Evolutionary conservation across 441 rosid species (phyloP).

Genomic region (Corymbia calophylla): DNA sequence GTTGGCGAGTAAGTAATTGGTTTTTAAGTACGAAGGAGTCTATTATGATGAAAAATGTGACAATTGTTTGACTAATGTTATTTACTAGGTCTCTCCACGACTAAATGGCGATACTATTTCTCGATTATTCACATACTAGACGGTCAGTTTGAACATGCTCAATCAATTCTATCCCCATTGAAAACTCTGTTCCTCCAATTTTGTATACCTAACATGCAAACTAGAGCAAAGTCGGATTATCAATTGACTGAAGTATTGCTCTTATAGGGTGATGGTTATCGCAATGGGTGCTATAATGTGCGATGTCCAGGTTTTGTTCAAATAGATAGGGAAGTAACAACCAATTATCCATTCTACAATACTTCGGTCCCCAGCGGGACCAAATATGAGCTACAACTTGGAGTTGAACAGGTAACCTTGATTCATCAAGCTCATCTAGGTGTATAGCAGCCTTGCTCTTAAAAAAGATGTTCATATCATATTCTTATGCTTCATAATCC

Average conservation of each 20-base stretch:
- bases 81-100: not conserved
- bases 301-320: not conserved
- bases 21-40: not conserved
- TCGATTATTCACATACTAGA: not conserved
- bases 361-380: not conserved
- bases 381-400: not conserved
- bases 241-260: not conserved
- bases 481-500: not conserved
- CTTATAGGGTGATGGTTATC: not conserved
- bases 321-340: not conserved
- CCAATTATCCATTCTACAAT: not conserved
- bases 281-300: not conserved
- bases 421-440: not conserved
- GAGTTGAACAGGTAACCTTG: not conserved
- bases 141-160: not conserved
- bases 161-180: not conserved
- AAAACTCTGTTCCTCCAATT: not conserved
- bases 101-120: not conserved
- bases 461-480: not conserved
- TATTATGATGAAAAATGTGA: not conserved
- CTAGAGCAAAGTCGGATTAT: not conserved
- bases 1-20: not conserved
- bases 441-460: too few species aligned
- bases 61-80: not conserved
- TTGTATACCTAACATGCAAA: not conserved